These are phyloP conservation scores for Saxophila tyrrhenica DNA, from an alignment of 495 filamentous ascomycete species.

Conservation along the genomic window DNA sequence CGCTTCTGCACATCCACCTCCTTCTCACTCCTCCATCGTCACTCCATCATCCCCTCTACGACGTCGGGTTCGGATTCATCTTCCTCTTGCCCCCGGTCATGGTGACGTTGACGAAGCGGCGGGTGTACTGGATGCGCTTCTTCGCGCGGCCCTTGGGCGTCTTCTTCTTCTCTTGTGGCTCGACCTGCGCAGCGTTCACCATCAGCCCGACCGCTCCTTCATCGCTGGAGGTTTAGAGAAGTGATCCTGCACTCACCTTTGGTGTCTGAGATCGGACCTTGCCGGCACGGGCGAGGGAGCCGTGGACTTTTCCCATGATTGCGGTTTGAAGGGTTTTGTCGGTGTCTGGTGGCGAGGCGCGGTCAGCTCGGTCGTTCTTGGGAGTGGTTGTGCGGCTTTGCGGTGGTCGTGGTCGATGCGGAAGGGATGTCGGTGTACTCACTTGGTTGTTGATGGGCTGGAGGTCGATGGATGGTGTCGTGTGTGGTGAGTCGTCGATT, in stretches of 20 bases:
- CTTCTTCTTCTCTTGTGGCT: constrained; percentile 87
- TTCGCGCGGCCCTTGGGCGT: constrained; percentile 94
- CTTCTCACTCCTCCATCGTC: background rate
- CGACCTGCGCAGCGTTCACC: constrained; percentile 44
- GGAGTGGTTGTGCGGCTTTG: background rate
- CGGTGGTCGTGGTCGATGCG: background rate
- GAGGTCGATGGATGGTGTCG: too few species aligned
- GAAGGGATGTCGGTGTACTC: background rate
- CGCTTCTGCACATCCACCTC: background rate
- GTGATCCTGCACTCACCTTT: constrained; percentile 46
- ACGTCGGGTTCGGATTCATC: constrained; percentile 56
- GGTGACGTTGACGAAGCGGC: constrained; percentile 98
- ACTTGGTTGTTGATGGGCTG: too few species aligned
- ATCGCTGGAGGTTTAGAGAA: too few species aligned
- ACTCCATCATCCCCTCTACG: constrained; percentile 28
- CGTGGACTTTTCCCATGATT: constrained; percentile 86
- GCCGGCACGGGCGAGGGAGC: constrained; percentile 91
- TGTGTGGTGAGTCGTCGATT: too few species aligned
- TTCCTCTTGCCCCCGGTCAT: constrained; percentile 99
- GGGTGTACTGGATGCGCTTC: constrained; percentile 95
- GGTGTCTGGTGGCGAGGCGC: background rate
- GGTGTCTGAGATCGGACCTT: constrained; percentile 90
- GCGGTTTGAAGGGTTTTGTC: constrained; percentile 22
- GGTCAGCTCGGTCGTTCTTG: background rate
- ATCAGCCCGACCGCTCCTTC: constrained; percentile 1